These are phyloP conservation scores for Suhomyces terraborum DNA, from an alignment of 1,139 yeast genomes.

Conservation along the genomic window DNA sequence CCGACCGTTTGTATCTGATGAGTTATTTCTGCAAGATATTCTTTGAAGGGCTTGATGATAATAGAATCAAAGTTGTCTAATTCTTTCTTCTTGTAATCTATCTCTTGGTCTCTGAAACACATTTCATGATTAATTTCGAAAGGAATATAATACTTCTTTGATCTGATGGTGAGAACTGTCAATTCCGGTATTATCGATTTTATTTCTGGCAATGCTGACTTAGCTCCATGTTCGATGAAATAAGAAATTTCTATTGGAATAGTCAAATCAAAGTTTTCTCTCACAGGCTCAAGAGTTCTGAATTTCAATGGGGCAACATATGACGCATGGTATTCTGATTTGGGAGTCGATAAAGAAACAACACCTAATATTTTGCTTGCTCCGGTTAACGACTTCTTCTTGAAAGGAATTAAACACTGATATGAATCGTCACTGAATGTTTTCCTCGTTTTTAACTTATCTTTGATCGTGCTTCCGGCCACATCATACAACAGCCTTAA, in stretches of 20 bases:
- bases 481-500: constrained; percentile 38
- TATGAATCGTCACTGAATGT: constrained; percentile 29
- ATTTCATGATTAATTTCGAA: constrained; percentile 45
- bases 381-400: constrained; percentile 42
- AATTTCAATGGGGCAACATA: constrained; percentile 40
- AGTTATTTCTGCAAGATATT: constrained; percentile 31
- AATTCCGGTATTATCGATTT: constrained; percentile 35
- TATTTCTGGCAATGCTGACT: constrained; percentile 29
- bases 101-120: constrained; percentile 30
- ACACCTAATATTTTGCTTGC: constrained; percentile 36
- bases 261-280: constrained; percentile 23
- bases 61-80: constrained; percentile 34
- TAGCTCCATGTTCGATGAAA: constrained; percentile 23
- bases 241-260: constrained; percentile 42
- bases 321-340: constrained; percentile 29
- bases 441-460: constrained; percentile 20
- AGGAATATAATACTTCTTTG: constrained; percentile 38
- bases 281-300: constrained; percentile 17
- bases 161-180: constrained; percentile 35
- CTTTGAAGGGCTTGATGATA: constrained; percentile 34
- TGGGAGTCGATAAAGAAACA: constrained; percentile 41
- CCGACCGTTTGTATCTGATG: constrained; percentile 38
- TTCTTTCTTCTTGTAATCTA: constrained; percentile 28
- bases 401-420: constrained; percentile 37
- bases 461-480: constrained; percentile 24